Evolutionary conservation across 177 flowering plant species (phyloP).

Genomic region (Vitis hybrid): DNA sequence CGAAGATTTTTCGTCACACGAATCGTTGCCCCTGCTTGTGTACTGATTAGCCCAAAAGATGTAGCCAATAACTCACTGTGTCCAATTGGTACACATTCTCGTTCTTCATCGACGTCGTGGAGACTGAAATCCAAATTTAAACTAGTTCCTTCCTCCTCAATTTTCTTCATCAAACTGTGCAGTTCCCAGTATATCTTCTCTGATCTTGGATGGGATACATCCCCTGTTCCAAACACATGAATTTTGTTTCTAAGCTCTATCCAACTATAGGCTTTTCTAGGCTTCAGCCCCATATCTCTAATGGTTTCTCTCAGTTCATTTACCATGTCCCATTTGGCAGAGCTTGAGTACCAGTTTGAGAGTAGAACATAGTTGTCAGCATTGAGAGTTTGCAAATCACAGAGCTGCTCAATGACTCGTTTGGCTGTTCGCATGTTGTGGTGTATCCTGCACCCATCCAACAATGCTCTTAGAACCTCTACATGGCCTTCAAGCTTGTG

Average conservation of each 20-base stretch:
- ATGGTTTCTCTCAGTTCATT: conserved; percentile 32
- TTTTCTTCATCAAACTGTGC: conserved; percentile 40
- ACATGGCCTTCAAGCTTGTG: conserved; percentile 25
- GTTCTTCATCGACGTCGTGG: conserved; percentile 76
- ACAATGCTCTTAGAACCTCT: conserved; percentile 50
- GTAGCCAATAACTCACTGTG: conserved; percentile 80
- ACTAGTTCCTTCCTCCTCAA: conserved; percentile 32
- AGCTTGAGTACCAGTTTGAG: conserved; percentile 53
- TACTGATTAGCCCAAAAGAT: conserved; percentile 65
- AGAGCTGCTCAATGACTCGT: conserved; percentile 47
- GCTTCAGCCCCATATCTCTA: conserved; percentile 56
- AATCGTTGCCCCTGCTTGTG: conserved; percentile 31
- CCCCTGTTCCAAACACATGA: conserved; percentile 76
- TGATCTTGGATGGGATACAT: conserved; percentile 70
- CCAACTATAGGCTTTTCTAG: conserved; percentile 69
- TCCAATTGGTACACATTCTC: conserved; percentile 55
- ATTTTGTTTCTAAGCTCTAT: conserved; percentile 61
- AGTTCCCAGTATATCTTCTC: conserved; percentile 54
- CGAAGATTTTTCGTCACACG: conserved; percentile 60
- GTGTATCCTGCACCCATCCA: conserved; percentile 67
- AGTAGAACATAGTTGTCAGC: conserved; percentile 60
- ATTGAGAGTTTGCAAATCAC: conserved; percentile 59
- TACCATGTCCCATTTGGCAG: conserved; percentile 47
- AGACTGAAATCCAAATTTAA: conserved; percentile 42
- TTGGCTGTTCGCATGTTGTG: conserved; percentile 32